These are phyloP conservation scores for Gyromitra esculenta DNA, from an alignment of 2,329 filamentous ascomycete genomes.

Conservation along the genomic window DNA sequence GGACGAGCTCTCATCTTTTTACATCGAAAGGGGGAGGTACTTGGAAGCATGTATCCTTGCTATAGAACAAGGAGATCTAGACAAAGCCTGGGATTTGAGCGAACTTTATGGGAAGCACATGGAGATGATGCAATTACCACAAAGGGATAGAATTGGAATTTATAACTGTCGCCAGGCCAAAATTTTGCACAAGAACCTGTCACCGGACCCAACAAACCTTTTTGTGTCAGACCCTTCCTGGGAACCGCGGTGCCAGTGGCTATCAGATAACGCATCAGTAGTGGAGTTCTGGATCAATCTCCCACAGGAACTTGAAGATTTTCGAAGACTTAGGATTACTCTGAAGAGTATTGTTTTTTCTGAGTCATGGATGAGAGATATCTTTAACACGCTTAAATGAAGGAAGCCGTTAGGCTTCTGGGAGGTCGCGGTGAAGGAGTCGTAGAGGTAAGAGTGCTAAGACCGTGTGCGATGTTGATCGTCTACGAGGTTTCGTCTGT, in stretches of 20 bases:
- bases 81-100: slow-evolving; percentile 1
- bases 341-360: slow-evolving; percentile 1
- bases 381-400: slow-evolving; percentile 17
- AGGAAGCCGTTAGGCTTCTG: no score
- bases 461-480: no score
- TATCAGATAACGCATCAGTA: background rate
- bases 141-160: background rate
- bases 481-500: no score
- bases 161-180: slow-evolving; percentile 12
- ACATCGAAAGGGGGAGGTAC: background rate
- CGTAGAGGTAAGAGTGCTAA: no score
- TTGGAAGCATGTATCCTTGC: slow-evolving; percentile 2
- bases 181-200: background rate
- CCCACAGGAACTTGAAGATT: background rate
- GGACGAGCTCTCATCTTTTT: slow-evolving; percentile 2
- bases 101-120: background rate
- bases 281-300: background rate
- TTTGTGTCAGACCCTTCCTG: background rate
- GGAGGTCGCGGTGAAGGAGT: no score
- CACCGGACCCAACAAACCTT: background rate
- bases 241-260: background rate
- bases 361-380: slow-evolving; percentile 20
- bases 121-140: background rate
- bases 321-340: background rate
- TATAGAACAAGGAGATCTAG: background rate